Percentiles rank a stretch among this genome's conserved stretches.
Conservation (phyloP, 805 yeast genomes). For the Cyberlindnera galapagoensis region DNA sequence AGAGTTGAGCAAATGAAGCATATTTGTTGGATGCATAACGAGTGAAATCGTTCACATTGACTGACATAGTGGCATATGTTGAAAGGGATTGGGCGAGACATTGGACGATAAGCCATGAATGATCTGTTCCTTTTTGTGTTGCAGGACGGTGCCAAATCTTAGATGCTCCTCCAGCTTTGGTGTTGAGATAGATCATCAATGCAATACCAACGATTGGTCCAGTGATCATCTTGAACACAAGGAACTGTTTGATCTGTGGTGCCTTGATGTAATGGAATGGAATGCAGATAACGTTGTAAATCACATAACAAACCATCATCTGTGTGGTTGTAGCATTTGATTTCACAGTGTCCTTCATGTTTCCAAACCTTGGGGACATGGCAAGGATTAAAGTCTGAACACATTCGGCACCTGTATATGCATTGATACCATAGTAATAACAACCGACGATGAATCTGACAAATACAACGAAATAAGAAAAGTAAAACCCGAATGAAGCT, state of each 20-base stretch:
- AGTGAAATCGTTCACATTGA: slow-evolving; percentile 13
- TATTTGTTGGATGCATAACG: slow-evolving; percentile 9
- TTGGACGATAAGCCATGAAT: slow-evolving; percentile 8
- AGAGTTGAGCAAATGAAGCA: slow-evolving; percentile 9
- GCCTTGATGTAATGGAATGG: slow-evolving; percentile 16
- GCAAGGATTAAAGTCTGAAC: slow-evolving; percentile 11
- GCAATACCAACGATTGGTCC: slow-evolving; percentile 4
- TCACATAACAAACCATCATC: slow-evolving; percentile 13
- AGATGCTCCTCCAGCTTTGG: slow-evolving; percentile 11
- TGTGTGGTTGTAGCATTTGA: slow-evolving; percentile 8
- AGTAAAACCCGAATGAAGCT: slow-evolving; percentile 13
- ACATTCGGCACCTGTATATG: slow-evolving; percentile 15
- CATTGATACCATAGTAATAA: slow-evolving; percentile 14
- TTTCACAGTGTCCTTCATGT: slow-evolving; percentile 7
- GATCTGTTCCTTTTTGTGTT: slow-evolving; percentile 4
- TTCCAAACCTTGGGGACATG: slow-evolving; percentile 13
- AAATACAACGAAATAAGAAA: slow-evolving; percentile 9
- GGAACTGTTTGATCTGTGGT: slow-evolving; percentile 6
- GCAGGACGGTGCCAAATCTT: slow-evolving; percentile 7
- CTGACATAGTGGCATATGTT: slow-evolving; percentile 11
- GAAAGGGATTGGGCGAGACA: slow-evolving; percentile 6
- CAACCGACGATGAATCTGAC: slow-evolving; percentile 13
- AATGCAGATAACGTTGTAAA: slow-evolving; percentile 10
- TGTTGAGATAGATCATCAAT: slow-evolving; percentile 12
- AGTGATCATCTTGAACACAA: slow-evolving; percentile 11